Percentiles rank a stretch among this genome's conserved stretches.
Conservation (phyloP, 768 basidiomycete genomes). For the Xerocomellus chrysenteron region DNA sequence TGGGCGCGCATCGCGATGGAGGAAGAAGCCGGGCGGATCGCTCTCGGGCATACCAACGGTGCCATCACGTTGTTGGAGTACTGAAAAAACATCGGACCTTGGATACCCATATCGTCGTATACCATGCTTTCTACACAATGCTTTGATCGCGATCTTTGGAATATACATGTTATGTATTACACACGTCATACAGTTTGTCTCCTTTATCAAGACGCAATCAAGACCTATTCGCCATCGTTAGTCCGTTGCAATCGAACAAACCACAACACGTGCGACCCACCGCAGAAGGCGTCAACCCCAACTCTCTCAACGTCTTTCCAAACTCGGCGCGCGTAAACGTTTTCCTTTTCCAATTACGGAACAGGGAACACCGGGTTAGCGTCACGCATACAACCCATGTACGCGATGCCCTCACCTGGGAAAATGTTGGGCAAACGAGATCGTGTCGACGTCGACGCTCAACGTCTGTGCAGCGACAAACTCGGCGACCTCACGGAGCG, state of each 20-base stretch:
- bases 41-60: constrained; percentile 40
- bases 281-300: constrained; percentile 90
- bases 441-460: constrained; percentile 70
- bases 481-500: constrained; percentile 83
- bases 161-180: neutral
- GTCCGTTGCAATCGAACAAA: neutral
- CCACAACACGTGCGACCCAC: constrained; percentile 24
- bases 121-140: neutral
- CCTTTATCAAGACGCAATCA: constrained; percentile 44
- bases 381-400: neutral
- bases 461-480: constrained; percentile 76
- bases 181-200: no score
- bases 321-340: constrained; percentile 72
- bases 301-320: constrained; percentile 73
- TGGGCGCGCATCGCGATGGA: constrained; percentile 48
- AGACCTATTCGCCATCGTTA: constrained; percentile 39
- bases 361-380: no score
- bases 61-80: constrained; percentile 53
- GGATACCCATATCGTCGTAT: neutral
- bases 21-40: constrained; percentile 39
- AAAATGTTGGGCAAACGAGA: constrained; percentile 78
- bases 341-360: constrained; percentile 41
- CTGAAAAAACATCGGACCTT: neutral
- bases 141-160: no score
- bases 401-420: constrained; percentile 57